Evolutionary conservation across 2,329 filamentous ascomycete genomes (phyloP).

Genomic region (Fusarium staphyleae): DNA sequence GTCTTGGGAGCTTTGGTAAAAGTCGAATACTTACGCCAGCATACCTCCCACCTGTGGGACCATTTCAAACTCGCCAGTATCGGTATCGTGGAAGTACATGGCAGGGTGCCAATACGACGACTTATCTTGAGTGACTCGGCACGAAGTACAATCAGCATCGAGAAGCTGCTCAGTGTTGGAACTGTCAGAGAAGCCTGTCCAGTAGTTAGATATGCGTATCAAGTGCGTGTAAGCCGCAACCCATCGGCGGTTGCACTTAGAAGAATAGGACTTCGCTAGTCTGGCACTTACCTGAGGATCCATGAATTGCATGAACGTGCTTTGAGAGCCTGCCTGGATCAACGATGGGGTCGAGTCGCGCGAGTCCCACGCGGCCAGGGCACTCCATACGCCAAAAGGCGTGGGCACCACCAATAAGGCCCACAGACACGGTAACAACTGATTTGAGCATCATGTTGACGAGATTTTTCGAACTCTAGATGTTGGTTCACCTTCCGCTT

Average conservation of each 20-base stretch:
- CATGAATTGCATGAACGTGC: conserved; percentile 79
- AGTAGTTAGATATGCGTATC: conserved; percentile 26
- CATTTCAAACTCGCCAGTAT: conserved; percentile 70
- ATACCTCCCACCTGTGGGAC: conserved; percentile 82
- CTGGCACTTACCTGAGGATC: conserved; percentile 71
- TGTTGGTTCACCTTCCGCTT: conserved; percentile 13
- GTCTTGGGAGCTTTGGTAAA: neutral
- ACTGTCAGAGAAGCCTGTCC: conserved; percentile 68
- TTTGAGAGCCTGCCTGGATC: conserved; percentile 63
- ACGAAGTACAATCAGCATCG: conserved; percentile 77
- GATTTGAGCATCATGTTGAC: conserved; percentile 46
- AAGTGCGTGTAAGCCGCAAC: neutral
- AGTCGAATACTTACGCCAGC: conserved; percentile 71
- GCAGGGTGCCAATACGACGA: conserved; percentile 88
- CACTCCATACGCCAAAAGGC: conserved; percentile 95
- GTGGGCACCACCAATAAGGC: conserved; percentile 51
- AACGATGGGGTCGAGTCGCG: conserved; percentile 80
- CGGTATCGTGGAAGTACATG: conserved; percentile 75
- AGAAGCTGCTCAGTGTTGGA: conserved; percentile 65
- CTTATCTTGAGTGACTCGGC: conserved; percentile 78
- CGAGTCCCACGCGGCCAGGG: conserved; percentile 71
- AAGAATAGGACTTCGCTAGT: neutral
- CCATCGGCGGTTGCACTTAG: neutral
- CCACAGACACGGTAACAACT: conserved; percentile 43
- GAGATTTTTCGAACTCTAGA: conserved; percentile 39